Evolutionary conservation across 1,284 basidiomycete genomes (phyloP).

Genomic region (Pseudozyma tsukubaensis): DNA sequence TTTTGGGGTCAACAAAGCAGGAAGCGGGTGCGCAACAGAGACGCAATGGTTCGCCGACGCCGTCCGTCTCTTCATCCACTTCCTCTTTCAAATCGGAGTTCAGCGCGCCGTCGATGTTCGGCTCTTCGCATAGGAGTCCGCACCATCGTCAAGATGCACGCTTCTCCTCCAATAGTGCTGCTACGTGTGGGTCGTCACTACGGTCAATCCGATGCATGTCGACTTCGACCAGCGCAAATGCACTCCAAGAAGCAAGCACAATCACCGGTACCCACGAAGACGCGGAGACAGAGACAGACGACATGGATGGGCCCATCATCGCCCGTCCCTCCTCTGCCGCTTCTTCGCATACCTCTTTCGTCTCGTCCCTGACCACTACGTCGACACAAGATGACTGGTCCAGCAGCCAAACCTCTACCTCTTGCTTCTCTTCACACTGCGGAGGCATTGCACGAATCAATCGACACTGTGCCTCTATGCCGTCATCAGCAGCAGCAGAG

Average conservation of each 20-base stretch:
- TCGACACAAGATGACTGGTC: conserved; percentile 32
- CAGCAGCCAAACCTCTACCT: conserved; percentile 19
- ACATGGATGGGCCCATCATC: conserved; percentile 33
- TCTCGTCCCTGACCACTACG: conserved; percentile 25
- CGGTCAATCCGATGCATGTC: not conserved
- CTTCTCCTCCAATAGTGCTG: not conserved
- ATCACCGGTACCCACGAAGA: too few species aligned
- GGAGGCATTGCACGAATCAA: conserved; percentile 17
- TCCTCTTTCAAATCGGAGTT: conserved; percentile 34
- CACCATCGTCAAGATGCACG: conserved; percentile 17
- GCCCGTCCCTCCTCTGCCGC: conserved; percentile 39
- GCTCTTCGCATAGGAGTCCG: conserved; percentile 20
- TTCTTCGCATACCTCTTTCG: conserved; percentile 28
- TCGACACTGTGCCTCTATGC: conserved; percentile 10
- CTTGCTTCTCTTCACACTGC: conserved; percentile 9
- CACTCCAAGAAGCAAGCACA: too few species aligned
- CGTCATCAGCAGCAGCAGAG: conserved; percentile 2
- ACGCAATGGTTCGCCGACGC: conserved; percentile 23
- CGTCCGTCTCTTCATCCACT: conserved; percentile 21
- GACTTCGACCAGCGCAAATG: too few species aligned
- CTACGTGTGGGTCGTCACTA: not conserved
- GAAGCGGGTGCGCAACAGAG: conserved; percentile 2
- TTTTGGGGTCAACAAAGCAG: conserved; percentile 2
- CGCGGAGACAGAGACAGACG: not conserved
- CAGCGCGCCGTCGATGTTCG: conserved; percentile 24